Base-by-base conservation (phyloP, 495 filamentous ascomycete species). In the Cryomyces minteri region DNA sequence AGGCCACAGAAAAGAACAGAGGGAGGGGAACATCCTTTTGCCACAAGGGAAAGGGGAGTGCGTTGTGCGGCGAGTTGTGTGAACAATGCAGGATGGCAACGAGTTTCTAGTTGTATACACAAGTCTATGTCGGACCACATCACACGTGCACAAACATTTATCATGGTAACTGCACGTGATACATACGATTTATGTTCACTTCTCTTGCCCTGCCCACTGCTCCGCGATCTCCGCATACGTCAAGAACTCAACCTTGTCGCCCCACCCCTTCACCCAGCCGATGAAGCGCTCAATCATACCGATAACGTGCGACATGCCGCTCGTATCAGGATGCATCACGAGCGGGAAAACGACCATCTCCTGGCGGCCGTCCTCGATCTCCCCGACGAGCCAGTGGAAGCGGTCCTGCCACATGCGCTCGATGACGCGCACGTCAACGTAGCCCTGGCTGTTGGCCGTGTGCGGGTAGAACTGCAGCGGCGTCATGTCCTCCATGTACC, bases 221-320 rank as follows among this genome's bases (percentile, higher is more conserved):
- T 50, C 53, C 9, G 67, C 67, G 43, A 66, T 57, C 45, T 58
- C 52, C 39, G 51, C 62, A 54, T 60, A 66, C 12, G 46, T 60
- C 30, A 48, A 51, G 52, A 68, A 70, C 57, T 73, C 70, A 25
- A 75, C 71, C 5, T 59, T 59, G 2, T 61, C 65, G 44, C 54
- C 61, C 39, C 50, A 49, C 30, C 58, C 60, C 55, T 68, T 64
- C 56, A 78, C 44, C 71, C 72, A 77, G 29, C 37, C 49, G 44
- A 78, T 54, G 54, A 72, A 62, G 33, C 69, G 56, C 55, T 78
- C 70, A 41, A 76, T 49, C 73, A 77, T 76, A 0, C 69, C 67
- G 54, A 74, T 68, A 7, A 77, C 64, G 64, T 77, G 73, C 30
- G 73, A 67, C 72, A 73, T 77, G 6, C 73, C 73, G 51, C 69